These are phyloP conservation scores for Chlorella variabilis DNA, from an alignment of 163 green algal genomes.

Conservation along the genomic window DNA sequence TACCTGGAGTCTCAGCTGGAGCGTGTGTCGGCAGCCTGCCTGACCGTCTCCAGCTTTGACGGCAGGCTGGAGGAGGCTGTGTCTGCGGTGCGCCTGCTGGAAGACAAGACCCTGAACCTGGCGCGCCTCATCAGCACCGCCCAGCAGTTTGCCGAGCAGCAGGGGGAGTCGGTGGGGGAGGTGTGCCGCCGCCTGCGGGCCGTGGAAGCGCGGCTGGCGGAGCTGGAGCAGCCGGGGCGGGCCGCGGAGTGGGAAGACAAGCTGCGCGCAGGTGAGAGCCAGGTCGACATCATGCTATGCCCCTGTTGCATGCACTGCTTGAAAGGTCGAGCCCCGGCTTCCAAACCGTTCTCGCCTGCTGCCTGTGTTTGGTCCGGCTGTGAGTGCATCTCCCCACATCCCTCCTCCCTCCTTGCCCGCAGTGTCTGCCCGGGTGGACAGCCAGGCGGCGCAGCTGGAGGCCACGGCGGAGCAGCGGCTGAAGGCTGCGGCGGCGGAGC, in stretches of 20 bases:
- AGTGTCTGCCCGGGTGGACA: constrained; percentile 22
- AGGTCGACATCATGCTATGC: no score
- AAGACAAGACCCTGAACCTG: constrained; percentile 38
- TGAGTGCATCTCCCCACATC: no score
- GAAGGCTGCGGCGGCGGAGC: background rate
- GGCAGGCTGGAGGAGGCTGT: constrained; percentile 38
- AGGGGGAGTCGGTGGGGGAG: constrained; percentile 19
- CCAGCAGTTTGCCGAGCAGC: constrained; percentile 47
- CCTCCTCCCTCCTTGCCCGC: no score
- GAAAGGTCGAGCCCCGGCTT: no score
- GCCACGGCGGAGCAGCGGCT: background rate
- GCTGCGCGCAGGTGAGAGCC: constrained; percentile 18
- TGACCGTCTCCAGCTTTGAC: constrained; percentile 48
- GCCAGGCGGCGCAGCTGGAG: constrained; percentile 4
- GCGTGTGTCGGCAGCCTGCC: constrained; percentile 43
- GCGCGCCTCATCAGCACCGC: constrained; percentile 36
- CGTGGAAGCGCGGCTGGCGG: constrained; percentile 30
- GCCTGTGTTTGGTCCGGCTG: no score
- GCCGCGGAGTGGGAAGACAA: constrained; percentile 13
- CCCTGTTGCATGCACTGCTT: no score
- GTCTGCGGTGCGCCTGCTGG: background rate
- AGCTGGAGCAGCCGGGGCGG: background rate
- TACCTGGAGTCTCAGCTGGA: constrained; percentile 58
- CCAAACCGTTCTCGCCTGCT: no score
- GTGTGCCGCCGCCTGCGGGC: background rate